Conservation (phyloP, 345 rosid species). For the Moringa oleifera region DNA sequence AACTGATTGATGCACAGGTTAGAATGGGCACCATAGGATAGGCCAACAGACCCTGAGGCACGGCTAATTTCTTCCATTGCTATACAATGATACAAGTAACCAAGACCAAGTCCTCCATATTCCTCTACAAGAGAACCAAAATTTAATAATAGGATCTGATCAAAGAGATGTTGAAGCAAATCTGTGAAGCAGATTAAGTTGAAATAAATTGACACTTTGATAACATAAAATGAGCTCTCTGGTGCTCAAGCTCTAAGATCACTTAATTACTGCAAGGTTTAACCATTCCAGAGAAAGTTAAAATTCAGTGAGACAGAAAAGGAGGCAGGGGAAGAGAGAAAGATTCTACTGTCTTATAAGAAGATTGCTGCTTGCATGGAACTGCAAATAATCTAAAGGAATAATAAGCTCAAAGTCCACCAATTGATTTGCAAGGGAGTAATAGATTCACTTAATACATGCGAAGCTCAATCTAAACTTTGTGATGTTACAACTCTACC, state of each 20-base stretch:
- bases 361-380: not conserved
- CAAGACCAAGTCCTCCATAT: slow-evolving; percentile 95
- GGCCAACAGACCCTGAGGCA: slow-evolving; percentile 86
- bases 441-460: not conserved
- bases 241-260: not conserved
- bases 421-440: not conserved
- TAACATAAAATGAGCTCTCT: not conserved
- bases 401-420: not conserved
- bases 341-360: not conserved
- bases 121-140: slow-evolving; percentile 49
- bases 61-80: slow-evolving; percentile 92
- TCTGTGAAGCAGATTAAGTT: no score
- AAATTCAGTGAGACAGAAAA: no score
- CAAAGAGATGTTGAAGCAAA: not conserved
- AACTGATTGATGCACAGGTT: slow-evolving; percentile 92
- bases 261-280: not conserved
- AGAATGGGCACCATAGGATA: slow-evolving; percentile 94
- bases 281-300: not conserved
- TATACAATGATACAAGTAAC: slow-evolving; percentile 87
- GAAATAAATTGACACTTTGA: not conserved
- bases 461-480: not conserved
- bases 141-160: not conserved
- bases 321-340: not conserved
- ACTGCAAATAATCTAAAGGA: not conserved
- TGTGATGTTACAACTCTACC: slow-evolving; percentile 28